A percentile compares a stretch with the other conserved stretches of the same genome.
phyloP scores from a whole-genome alignment of 1,284 basidiomycete genomes.

The Ustilago tritici region DNA sequence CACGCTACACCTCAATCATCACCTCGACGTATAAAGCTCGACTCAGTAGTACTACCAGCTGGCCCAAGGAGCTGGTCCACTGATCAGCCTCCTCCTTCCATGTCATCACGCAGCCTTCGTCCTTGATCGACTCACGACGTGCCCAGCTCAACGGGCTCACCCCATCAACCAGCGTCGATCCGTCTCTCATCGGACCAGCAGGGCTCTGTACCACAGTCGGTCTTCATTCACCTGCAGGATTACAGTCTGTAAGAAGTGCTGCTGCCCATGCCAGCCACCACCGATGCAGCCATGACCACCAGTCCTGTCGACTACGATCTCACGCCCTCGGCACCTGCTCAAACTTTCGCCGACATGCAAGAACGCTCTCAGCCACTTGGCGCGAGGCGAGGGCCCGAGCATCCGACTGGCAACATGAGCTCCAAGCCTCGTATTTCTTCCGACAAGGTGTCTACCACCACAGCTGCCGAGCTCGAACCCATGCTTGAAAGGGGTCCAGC shows the following conservation, averaged over 20 bases:
- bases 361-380: constrained; percentile 29
- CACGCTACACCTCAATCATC: neutral
- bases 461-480: constrained; percentile 14
- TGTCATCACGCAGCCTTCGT: neutral
- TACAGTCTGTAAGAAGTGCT: neutral
- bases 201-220: neutral
- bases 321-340: constrained; percentile 38
- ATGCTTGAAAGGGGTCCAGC: constrained; percentile 19
- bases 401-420: constrained; percentile 8
- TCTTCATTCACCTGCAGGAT: neutral
- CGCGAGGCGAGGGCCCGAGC: constrained; percentile 7
- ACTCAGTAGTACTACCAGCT: neutral
- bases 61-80: constrained; percentile 1
- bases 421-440: constrained; percentile 1
- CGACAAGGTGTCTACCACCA: neutral
- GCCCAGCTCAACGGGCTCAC: neutral
- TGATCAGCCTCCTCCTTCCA: neutral
- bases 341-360: constrained; percentile 42
- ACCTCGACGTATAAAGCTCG: neutral
- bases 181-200: neutral
- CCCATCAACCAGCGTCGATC: constrained; percentile 4
- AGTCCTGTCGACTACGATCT: constrained; percentile 32
- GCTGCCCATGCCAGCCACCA: constrained; percentile 4
- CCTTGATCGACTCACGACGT: constrained; percentile 1
- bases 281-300: constrained; percentile 12